These are phyloP conservation scores for Hygrocybe punicea DNA, from an alignment of 768 basidiomycete species.

Conservation along the genomic window DNA sequence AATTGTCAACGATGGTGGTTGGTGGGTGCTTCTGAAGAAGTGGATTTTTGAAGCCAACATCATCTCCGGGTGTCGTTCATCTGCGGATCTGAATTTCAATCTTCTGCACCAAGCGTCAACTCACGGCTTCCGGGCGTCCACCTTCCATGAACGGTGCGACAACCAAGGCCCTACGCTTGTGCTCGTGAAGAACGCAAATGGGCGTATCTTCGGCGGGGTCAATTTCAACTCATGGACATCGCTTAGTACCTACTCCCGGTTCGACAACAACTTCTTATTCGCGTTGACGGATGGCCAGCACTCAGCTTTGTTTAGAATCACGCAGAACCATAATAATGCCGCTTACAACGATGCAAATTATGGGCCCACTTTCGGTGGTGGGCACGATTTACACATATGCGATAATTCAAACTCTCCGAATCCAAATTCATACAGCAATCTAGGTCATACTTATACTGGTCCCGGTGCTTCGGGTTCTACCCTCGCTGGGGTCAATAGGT, in stretches of 20 bases:
- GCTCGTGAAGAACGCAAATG: neutral
- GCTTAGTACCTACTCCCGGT: neutral
- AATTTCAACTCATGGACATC: slow-evolving; percentile 2
- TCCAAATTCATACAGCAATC: slow-evolving; percentile 1
- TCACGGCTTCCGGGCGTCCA: neutral
- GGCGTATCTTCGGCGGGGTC: neutral
- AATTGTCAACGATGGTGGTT: slow-evolving; percentile 1
- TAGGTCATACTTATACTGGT: slow-evolving; percentile 2
- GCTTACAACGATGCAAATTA: neutral
- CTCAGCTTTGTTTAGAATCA: slow-evolving; percentile 2
- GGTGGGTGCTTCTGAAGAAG: slow-evolving; percentile 1
- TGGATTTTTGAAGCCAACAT: neutral
- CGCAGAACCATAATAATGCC: neutral
- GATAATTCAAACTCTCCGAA: neutral
- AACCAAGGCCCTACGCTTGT: neutral
- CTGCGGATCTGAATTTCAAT: neutral
- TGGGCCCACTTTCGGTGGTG: slow-evolving; percentile 4
- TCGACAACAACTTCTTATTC: slow-evolving; percentile 1
- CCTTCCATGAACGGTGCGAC: neutral
- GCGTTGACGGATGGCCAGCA: neutral
- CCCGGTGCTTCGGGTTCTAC: slow-evolving; percentile 1
- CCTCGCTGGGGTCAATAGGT: neutral
- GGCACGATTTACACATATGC: neutral
- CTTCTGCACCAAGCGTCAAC: slow-evolving; percentile 4
- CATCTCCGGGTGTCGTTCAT: slow-evolving; percentile 4